Percentiles rank a stretch among this genome's conserved stretches.
Evolutionary conservation across 441 rosid species (phyloP).

Genomic region (Monsonia emarginata): DNA sequence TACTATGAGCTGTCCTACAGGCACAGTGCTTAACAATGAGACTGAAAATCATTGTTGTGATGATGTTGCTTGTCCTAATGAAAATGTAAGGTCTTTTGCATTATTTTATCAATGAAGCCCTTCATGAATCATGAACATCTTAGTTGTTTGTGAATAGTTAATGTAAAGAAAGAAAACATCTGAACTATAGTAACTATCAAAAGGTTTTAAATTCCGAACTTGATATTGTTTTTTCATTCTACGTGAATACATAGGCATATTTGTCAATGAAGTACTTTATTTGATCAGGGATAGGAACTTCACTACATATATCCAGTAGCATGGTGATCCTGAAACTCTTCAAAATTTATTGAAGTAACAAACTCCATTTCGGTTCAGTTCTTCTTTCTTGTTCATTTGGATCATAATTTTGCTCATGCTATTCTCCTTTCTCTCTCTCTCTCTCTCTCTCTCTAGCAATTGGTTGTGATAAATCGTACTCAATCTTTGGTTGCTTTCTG

Average conservation of each 20-base stretch:
- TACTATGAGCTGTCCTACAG: constrained; percentile 24
- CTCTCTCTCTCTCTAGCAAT: neutral
- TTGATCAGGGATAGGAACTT: too few relatives aligned
- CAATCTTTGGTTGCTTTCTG: constrained; percentile 9
- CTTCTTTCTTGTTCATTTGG: neutral
- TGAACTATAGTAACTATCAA: too few relatives aligned
- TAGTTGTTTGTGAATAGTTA: too few relatives aligned
- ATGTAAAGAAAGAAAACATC: too few relatives aligned
- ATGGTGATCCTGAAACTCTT: too few relatives aligned
- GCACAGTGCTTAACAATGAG: constrained; percentile 22
- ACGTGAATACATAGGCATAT: too few relatives aligned
- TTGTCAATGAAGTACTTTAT: too few relatives aligned
- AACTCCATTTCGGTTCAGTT: neutral
- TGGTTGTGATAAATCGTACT: neutral
- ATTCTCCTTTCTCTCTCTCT: neutral
- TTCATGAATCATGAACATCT: too few relatives aligned
- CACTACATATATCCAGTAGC: too few relatives aligned
- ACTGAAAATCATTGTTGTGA: constrained; percentile 24
- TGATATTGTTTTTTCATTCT: too few relatives aligned
- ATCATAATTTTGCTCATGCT: neutral
- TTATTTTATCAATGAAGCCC: too few relatives aligned
- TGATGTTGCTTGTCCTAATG: constrained; percentile 34
- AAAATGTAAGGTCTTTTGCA: constrained; percentile 41
- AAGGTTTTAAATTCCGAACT: too few relatives aligned
- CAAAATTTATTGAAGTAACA: neutral